A percentile compares a stretch with the other conserved stretches of the same genome.
These are phyloP conservation scores for Xylaria sp. DNA, from an alignment of 2,329 filamentous ascomycete genomes.

Conservation along the genomic window DNA sequence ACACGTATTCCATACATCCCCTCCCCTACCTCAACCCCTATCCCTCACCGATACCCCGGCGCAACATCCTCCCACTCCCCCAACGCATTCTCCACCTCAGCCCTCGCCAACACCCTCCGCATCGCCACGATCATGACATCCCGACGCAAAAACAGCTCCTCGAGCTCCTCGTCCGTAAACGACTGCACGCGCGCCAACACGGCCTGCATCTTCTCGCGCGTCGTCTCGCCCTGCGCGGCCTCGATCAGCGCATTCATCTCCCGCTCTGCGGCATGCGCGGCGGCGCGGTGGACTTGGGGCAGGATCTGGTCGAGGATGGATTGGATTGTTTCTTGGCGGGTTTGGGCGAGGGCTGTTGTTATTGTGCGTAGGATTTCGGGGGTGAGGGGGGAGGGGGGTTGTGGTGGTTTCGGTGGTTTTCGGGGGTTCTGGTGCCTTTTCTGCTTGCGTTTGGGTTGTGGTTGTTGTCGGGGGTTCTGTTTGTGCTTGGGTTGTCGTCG, in stretches of 20 bases:
- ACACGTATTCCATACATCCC: not conserved
- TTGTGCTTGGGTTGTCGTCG: no score
- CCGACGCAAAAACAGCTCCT: conserved; percentile 9
- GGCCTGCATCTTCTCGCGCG: conserved; percentile 6
- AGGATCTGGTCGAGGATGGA: no score
- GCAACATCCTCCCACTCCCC: conserved; percentile 9
- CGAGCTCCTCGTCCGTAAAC: not conserved
- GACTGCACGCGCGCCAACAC: conserved; percentile 2
- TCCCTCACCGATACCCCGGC: not conserved
- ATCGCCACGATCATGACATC: conserved; percentile 1
- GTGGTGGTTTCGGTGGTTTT: no score
- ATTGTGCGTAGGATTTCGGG: no score
- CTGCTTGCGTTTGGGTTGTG: no score
- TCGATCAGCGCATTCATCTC: conserved; percentile 3
- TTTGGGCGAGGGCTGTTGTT: no score
- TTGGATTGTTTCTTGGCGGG: no score
- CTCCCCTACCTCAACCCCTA: not conserved
- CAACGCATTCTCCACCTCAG: conserved; percentile 2
- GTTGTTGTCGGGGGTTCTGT: no score
- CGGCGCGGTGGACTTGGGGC: no score
- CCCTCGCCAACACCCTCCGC: conserved; percentile 1
- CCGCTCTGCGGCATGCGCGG: not conserved
- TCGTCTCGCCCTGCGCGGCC: not conserved
- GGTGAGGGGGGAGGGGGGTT: no score
- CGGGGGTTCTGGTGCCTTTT: no score